Conservation (phyloP, 164 flowering plant genomes). For the Chimonanthus salicifolius region DNA sequence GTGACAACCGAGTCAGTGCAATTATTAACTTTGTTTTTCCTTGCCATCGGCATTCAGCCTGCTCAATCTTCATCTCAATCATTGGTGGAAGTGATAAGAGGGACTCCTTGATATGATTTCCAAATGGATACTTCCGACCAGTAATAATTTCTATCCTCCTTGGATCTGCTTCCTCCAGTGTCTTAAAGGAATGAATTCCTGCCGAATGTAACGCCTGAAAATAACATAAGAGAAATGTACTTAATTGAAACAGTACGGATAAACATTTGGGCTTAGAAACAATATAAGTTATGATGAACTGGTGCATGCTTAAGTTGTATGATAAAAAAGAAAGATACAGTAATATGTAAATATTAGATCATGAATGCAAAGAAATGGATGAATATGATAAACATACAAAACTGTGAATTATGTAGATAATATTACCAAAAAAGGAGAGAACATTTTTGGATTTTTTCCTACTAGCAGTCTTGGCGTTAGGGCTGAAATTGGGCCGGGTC, state of each 20-base stretch:
- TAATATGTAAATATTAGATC: neutral
- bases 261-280: neutral
- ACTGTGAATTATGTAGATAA: neutral
- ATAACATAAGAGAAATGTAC: neutral
- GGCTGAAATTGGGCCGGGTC: too few relatives aligned
- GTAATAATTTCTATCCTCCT: conserved; percentile 91
- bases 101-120: conserved; percentile 94
- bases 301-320: neutral
- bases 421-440: neutral
- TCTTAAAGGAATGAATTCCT: conserved; percentile 72
- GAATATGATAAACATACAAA: too few relatives aligned
- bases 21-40: conserved; percentile 59
- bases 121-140: conserved; percentile 92
- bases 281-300: too few relatives aligned
- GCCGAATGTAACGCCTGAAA: conserved; percentile 73
- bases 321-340: neutral
- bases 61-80: conserved; percentile 63
- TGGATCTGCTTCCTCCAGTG: conserved; percentile 83
- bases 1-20: conserved; percentile 64
- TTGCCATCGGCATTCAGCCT: conserved; percentile 46
- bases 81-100: conserved; percentile 74
- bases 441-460: neutral
- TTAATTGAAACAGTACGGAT: neutral
- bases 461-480: neutral
- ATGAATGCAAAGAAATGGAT: neutral